phyloP scores from a whole-genome alignment of 176 grass and related monocot genomes.

The Raddia guianensis region DNA sequence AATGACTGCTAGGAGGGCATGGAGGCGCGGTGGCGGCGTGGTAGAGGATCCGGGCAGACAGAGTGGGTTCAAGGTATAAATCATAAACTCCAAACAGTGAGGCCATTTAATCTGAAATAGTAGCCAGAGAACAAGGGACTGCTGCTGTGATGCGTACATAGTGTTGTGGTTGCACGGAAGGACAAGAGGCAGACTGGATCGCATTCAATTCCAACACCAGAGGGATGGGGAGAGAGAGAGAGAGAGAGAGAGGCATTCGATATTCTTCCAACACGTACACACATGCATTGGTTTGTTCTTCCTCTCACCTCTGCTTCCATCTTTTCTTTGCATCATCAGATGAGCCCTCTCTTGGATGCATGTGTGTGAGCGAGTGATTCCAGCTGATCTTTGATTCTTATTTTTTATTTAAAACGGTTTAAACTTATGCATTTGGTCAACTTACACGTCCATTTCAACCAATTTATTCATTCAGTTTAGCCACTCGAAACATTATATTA shows the following conservation, averaged over 20 bases:
- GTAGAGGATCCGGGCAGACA: conserved; percentile 49
- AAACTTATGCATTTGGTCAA: too few relatives aligned
- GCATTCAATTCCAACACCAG: conserved; percentile 40
- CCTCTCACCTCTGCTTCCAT: background rate
- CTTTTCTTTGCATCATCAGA: background rate
- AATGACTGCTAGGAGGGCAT: background rate
- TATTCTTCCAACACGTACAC: background rate
- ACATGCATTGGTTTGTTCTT: background rate
- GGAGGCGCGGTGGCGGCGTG: background rate
- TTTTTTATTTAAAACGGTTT: too few relatives aligned
- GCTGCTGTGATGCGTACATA: conserved; percentile 68
- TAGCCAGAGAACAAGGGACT: conserved; percentile 66
- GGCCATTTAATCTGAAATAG: conserved; percentile 80
- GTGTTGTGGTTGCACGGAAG: conserved; percentile 67
- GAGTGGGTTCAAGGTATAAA: conserved; percentile 83
- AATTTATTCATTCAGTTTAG: too few relatives aligned
- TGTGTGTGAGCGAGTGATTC: background rate
- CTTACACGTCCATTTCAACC: too few relatives aligned
- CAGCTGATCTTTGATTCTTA: background rate
- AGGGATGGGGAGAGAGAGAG: background rate
- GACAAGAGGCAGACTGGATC: conserved; percentile 43
- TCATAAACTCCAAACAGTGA: conserved; percentile 75
- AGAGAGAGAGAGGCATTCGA: background rate
- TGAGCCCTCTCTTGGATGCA: background rate
- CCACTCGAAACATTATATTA: too few relatives aligned